Evolutionary conservation across 495 filamentous ascomycete species (phyloP).

Genomic region (Hyaloscypha variabilis): DNA sequence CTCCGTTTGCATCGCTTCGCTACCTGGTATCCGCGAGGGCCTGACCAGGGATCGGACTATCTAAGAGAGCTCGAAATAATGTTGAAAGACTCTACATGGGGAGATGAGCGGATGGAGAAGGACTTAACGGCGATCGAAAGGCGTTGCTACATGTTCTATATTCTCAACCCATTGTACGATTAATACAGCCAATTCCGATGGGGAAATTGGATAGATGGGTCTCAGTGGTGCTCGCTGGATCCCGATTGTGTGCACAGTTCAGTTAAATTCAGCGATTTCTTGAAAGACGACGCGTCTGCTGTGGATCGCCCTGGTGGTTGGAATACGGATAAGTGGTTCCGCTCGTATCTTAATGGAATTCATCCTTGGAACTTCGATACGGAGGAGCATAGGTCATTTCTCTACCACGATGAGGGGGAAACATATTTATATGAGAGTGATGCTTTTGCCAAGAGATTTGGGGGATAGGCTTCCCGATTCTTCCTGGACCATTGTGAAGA

Average conservation of each 20-base stretch:
- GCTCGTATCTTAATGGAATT: background rate
- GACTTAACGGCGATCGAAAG: background rate
- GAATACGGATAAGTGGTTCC: background rate
- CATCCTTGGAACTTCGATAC: background rate
- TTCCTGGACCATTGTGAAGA: background rate
- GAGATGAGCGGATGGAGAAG: background rate
- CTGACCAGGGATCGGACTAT: background rate
- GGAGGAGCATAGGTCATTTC: background rate
- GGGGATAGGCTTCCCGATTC: background rate
- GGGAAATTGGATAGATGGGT: too few species aligned
- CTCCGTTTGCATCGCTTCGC: background rate
- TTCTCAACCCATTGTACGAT: background rate
- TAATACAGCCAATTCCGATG: too few species aligned
- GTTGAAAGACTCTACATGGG: background rate
- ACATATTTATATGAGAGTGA: background rate
- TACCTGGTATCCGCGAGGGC: background rate
- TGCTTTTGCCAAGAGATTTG: background rate
- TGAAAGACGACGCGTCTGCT: background rate
- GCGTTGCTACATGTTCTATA: background rate
- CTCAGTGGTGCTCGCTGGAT: too few species aligned
- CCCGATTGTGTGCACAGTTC: too few species aligned
- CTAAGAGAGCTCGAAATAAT: background rate
- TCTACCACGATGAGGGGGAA: background rate
- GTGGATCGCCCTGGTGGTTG: background rate
- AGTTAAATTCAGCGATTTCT: background rate